Conservation (phyloP, 352 stramenopile species). For the Globisporangium nunn region DNA sequence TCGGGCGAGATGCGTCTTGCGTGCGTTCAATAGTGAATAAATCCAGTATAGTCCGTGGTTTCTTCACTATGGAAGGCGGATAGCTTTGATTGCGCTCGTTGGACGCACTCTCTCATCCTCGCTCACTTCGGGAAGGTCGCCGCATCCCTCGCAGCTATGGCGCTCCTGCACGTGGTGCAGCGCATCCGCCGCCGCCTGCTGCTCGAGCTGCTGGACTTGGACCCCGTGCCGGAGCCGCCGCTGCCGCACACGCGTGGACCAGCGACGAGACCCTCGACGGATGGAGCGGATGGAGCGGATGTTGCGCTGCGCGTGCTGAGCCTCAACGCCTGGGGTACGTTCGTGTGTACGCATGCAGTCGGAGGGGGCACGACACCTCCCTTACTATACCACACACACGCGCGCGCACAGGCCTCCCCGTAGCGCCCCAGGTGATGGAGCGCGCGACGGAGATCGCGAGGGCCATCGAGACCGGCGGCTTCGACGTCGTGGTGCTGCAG, state of each 20-base stretch:
- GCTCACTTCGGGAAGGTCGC: background rate
- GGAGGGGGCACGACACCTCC: too few species aligned
- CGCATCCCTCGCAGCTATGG: constrained; percentile 15
- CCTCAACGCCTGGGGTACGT: constrained; percentile 69
- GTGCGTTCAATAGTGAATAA: too few species aligned
- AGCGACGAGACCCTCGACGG: constrained; percentile 5
- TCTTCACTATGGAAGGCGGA: too few species aligned
- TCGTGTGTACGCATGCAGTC: background rate
- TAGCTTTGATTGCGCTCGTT: background rate
- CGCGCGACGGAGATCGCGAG: constrained; percentile 55
- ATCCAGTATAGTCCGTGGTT: too few species aligned
- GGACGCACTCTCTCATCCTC: background rate
- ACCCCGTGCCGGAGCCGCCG: constrained; percentile 36
- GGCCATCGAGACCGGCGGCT: constrained; percentile 52
- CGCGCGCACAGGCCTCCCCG: constrained; percentile 36
- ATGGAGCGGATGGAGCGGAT: background rate
- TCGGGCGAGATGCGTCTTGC: too few species aligned
- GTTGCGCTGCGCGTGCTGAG: constrained; percentile 56
- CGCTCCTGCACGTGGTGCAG: constrained; percentile 22
- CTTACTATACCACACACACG: background rate
- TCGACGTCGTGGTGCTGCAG: constrained; percentile 77
- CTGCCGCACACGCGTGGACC: constrained; percentile 30
- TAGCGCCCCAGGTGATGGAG: constrained; percentile 63
- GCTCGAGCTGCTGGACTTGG: constrained; percentile 50
- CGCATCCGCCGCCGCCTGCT: constrained; percentile 47